Conservation (phyloP, 768 basidiomycete species). For the Lepiota subincarnata region DNA sequence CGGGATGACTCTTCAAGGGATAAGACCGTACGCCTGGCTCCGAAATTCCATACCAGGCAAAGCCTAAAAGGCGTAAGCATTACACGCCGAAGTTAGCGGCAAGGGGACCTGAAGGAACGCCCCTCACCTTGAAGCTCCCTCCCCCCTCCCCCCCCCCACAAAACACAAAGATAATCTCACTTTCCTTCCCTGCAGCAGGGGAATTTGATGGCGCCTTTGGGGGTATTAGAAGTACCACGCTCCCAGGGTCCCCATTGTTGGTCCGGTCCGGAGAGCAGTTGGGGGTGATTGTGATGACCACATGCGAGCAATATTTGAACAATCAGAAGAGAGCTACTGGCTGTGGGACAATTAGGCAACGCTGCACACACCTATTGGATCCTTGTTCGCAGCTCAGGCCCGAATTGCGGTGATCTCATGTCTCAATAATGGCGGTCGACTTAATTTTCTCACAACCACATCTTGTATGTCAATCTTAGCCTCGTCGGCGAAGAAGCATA, state of each 20-base stretch:
- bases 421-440: background rate
- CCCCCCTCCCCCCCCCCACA: background rate
- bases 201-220: background rate
- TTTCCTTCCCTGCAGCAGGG: no score
- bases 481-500: conserved; percentile 1
- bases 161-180: no score
- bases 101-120: background rate
- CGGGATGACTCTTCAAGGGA: background rate
- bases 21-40: background rate
- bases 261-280: background rate
- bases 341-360: background rate
- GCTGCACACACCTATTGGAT: background rate
- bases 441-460: conserved; percentile 4
- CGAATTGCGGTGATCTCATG: conserved; percentile 2
- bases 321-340: background rate
- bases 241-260: background rate
- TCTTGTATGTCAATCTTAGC: conserved; percentile 1
- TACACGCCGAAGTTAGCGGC: conserved; percentile 2
- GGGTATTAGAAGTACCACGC: background rate
- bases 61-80: background rate
- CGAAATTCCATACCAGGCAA: background rate
- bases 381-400: conserved; percentile 7
- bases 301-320: background rate
- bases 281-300: background rate
- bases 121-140: no score